These are phyloP conservation scores for Alternaria postmessia DNA, from an alignment of 2,329 filamentous ascomycete genomes.

Conservation along the genomic window DNA sequence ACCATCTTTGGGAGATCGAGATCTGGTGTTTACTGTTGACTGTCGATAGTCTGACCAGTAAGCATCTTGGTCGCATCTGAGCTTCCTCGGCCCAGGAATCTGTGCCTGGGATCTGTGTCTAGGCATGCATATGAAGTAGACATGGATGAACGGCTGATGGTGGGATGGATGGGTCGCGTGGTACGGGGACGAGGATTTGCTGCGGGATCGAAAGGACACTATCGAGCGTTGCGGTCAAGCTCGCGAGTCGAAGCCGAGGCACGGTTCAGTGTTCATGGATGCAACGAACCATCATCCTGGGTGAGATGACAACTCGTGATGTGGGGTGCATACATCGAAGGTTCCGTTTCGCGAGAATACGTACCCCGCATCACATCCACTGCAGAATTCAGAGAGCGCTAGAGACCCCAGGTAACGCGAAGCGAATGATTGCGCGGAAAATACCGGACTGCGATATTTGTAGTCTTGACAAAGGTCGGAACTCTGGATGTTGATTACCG, in stretches of 20 bases:
- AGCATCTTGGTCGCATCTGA: background rate
- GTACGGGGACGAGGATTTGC: background rate
- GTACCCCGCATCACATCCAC: background rate
- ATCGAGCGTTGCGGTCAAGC: constrained; percentile 2
- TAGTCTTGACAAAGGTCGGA: background rate
- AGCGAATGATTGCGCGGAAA: background rate
- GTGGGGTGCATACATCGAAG: constrained; percentile 4
- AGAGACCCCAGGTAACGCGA: background rate
- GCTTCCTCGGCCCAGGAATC: background rate
- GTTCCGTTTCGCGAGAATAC: background rate
- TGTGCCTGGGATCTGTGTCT: background rate
- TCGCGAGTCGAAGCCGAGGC: constrained; percentile 3
- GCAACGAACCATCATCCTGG: background rate
- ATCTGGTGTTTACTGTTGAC: background rate
- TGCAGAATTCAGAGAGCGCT: background rate
- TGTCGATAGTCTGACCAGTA: background rate
- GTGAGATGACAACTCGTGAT: constrained; percentile 1
- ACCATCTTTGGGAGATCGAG: background rate
- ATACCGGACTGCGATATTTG: background rate
- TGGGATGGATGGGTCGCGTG: constrained; percentile 2
- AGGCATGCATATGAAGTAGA: background rate
- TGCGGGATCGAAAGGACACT: background rate
- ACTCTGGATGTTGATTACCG: background rate
- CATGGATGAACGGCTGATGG: constrained; percentile 1
- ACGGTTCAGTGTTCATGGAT: background rate